Evolutionary conservation across 2,329 filamentous ascomycete species (phyloP).

Genomic region (Colletotrichum sojae): DNA sequence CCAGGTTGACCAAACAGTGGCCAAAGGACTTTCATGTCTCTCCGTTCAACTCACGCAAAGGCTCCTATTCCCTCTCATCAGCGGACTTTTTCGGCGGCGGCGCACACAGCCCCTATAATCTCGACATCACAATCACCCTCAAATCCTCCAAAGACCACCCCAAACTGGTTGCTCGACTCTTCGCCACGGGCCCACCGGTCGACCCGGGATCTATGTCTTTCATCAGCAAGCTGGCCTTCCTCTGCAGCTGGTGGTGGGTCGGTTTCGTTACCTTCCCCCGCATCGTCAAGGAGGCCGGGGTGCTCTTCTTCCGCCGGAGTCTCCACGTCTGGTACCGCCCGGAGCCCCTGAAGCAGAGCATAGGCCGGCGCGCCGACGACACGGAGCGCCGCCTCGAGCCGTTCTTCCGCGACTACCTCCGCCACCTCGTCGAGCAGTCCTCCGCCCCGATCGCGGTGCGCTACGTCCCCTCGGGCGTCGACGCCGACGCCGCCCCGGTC

Average conservation of each 20-base stretch:
- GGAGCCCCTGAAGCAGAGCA: conserved; percentile 70
- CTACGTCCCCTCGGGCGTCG: conserved; percentile 68
- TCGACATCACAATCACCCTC: conserved; percentile 74
- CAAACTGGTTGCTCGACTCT: conserved; percentile 74
- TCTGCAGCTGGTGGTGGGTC: conserved; percentile 76
- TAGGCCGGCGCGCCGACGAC: conserved; percentile 66
- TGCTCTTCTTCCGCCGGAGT: conserved; percentile 68
- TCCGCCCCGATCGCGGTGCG: conserved; percentile 61
- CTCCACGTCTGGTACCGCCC: conserved; percentile 77
- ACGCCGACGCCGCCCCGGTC: not conserved
- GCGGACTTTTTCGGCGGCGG: conserved; percentile 61
- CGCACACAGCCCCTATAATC: conserved; percentile 54
- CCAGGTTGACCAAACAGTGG: conserved; percentile 68
- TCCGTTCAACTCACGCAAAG: conserved; percentile 77
- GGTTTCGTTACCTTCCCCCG: conserved; percentile 76
- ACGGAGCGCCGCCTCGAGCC: conserved; percentile 64
- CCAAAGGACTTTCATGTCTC: conserved; percentile 83
- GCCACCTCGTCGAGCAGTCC: conserved; percentile 63
- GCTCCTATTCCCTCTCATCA: conserved; percentile 66
- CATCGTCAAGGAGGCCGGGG: conserved; percentile 72
- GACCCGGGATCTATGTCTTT: conserved; percentile 64
- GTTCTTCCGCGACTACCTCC: conserved; percentile 64
- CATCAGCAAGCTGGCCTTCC: conserved; percentile 60
- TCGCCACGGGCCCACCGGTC: conserved; percentile 64
- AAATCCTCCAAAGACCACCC: conserved; percentile 70